Conservation (phyloP, 2,329 filamentous ascomycete species). For the Verticillium longisporum region DNA sequence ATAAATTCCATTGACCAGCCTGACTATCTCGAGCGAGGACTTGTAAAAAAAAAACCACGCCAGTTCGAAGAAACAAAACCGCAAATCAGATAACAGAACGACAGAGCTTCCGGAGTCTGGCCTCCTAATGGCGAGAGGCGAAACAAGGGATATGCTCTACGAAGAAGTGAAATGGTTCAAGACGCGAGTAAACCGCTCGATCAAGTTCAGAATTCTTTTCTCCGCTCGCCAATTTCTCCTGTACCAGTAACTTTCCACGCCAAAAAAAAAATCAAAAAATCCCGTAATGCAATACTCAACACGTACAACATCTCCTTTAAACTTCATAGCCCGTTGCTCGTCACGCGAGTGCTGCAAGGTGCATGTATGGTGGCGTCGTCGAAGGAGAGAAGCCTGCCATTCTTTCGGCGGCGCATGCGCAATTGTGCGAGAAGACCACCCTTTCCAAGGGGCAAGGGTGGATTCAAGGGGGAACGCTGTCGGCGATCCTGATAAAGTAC, state of each 20-base stretch:
- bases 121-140: background rate
- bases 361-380: background rate
- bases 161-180: constrained; percentile 7
- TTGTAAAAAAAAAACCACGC: background rate
- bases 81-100: constrained; percentile 4
- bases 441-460: background rate
- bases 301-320: constrained; percentile 10
- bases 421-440: constrained; percentile 9
- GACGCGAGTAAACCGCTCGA: constrained; percentile 1
- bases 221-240: background rate
- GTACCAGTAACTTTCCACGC: constrained; percentile 3
- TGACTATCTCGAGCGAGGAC: constrained; percentile 9
- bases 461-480: constrained; percentile 10
- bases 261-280: background rate
- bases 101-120: background rate
- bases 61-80: constrained; percentile 7
- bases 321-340: constrained; percentile 5
- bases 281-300: constrained; percentile 12
- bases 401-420: constrained; percentile 6
- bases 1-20: constrained; percentile 5
- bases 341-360: constrained; percentile 10
- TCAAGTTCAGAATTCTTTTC: background rate
- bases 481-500: constrained; percentile 25
- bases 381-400: constrained; percentile 8
- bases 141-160: background rate